Evolutionary conservation across 768 basidiomycete genomes (phyloP).

Genomic region (Mycena epipterygia): DNA sequence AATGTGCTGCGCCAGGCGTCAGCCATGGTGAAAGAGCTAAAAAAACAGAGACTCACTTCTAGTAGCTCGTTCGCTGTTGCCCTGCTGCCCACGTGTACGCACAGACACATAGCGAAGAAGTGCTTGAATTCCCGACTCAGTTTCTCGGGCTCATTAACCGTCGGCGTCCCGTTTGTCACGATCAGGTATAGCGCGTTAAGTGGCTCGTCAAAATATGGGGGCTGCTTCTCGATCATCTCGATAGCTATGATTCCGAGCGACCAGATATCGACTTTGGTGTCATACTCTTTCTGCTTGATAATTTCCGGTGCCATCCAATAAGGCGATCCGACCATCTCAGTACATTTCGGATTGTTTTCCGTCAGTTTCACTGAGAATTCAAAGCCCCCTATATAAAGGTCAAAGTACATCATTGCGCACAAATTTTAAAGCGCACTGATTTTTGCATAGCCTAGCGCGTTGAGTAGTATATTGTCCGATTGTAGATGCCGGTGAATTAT

Average conservation of each 20-base stretch:
- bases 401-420: conserved; percentile 36
- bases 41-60: conserved; percentile 65
- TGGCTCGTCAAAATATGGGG: conserved; percentile 95
- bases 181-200: conserved; percentile 95
- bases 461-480: conserved; percentile 94
- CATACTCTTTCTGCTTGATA: conserved; percentile 97
- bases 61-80: conserved; percentile 91
- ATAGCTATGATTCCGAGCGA: conserved; percentile 98
- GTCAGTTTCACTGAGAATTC: conserved; percentile 97
- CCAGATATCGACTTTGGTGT: conserved; percentile 97
- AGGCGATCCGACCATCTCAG: conserved; percentile 98
- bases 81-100: conserved; percentile 94
- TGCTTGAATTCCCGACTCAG: conserved; percentile 94
- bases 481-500: conserved; percentile 99
- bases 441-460: conserved; percentile 93
- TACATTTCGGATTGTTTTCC: conserved; percentile 96
- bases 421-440: no score
- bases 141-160: conserved; percentile 94
- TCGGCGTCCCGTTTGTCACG: conserved; percentile 98
- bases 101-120: conserved; percentile 97
- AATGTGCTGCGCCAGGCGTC: conserved; percentile 76
- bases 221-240: conserved; percentile 99
- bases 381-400: conserved; percentile 81
- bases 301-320: conserved; percentile 99
- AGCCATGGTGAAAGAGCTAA: conserved; percentile 21